Evolutionary conservation across 306 rosid species (phyloP), one percentile per base, ranked within the genome.

Genomic region (Glycyrrhiza uralensis): DNA sequence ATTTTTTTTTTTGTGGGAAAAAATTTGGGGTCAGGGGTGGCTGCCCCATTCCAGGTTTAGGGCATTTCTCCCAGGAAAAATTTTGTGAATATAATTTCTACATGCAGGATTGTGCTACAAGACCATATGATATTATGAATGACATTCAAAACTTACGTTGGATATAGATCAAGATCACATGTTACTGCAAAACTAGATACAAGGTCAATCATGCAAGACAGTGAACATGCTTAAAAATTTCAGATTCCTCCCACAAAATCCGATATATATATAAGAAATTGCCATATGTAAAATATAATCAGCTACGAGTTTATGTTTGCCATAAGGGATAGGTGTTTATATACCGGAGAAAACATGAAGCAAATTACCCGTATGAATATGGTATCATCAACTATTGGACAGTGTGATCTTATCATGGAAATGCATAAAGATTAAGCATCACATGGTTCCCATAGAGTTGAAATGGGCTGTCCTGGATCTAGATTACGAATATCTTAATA

Each of bases 341-440:
- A 17, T 39, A 30, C 65, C 20, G 51, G 76, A 44, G 55, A 76
- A 65, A 33, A 62, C 62, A 72, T n/a, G 52, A 32, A 55, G 24
- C 30, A 26, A 52, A 20, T 4, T 72, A 22, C 55, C 22, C 36
- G 24, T 66, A 12, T 55, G 73, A 51, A 73, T 72, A 22, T 57
- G 17, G 42, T 54, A 42, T 54, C 49, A 49, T 49, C 56, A 19
- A 8, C 61, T 19, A 4, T 30, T 30, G 38, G 38, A 28, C 13
- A 8, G 29, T 51, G 42, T 38, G 19, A 28, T 60, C 55, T 54
- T 69, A 45, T 62, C 74, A 18, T 68, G 29, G 35, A 74, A 19
- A 71, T n/a, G n/a, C 18, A 50, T 32, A 42, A 50, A 19, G 44
- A 36, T 54, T 71, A 30, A 28, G 78, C 78, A 33, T 76, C 54